These are phyloP conservation scores for Paraconiothyrium sp. DNA, from an alignment of 2,329 filamentous ascomycete species.

Conservation along the genomic window DNA sequence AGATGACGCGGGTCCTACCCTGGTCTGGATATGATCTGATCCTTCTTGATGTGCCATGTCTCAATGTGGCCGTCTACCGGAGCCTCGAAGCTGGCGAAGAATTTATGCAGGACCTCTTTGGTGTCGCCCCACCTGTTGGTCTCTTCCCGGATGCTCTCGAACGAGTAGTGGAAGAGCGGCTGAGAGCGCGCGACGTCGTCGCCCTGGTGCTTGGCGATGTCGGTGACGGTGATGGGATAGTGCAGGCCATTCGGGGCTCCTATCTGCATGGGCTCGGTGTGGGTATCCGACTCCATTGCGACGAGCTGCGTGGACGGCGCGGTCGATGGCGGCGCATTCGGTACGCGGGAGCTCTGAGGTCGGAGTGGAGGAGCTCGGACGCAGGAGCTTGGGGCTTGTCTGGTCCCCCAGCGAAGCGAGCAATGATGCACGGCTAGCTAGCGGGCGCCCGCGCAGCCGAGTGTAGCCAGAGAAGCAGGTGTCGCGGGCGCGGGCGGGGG, in stretches of 20 bases:
- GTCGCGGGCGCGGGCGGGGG: neutral
- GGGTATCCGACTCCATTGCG: constrained; percentile 31
- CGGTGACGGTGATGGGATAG: constrained; percentile 93
- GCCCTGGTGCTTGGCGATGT: constrained; percentile 78
- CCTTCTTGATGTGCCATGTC: constrained; percentile 76
- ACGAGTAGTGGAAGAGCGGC: constrained; percentile 86
- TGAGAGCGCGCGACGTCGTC: constrained; percentile 80
- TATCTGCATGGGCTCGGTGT: constrained; percentile 56
- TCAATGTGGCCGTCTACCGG: constrained; percentile 82
- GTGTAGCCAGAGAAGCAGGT: neutral
- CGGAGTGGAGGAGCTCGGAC: constrained; percentile 28
- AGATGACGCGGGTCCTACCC: constrained; percentile 44
- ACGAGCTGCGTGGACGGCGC: constrained; percentile 39
- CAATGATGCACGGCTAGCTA: constrained; percentile 9
- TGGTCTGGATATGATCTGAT: constrained; percentile 66
- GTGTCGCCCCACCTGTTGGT: constrained; percentile 78
- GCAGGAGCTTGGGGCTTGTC: constrained; percentile 26
- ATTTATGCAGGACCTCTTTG: constrained; percentile 72
- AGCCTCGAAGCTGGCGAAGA: constrained; percentile 82
- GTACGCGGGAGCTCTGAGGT: constrained; percentile 20
- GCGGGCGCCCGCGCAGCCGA: neutral
- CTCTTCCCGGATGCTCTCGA: constrained; percentile 75
- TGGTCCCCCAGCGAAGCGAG: constrained; percentile 17
- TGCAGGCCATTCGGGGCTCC: constrained; percentile 67
- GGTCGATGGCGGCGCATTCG: constrained; percentile 44